Evolutionary conservation across 306 rosid species (phyloP).

Genomic region (Lathyrus tuberosus): DNA sequence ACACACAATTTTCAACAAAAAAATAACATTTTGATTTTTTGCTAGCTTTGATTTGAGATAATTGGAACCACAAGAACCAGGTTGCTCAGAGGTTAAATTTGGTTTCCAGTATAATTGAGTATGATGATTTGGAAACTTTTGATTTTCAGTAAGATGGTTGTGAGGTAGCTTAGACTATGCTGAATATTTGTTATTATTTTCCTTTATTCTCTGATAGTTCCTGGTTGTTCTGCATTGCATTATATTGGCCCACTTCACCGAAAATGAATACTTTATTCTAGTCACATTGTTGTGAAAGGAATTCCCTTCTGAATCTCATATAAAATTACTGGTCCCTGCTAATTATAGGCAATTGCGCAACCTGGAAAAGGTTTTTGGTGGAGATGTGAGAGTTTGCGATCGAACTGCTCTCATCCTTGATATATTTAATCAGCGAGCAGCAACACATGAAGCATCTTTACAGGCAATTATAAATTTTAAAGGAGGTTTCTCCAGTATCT

Average conservation of each 20-base stretch:
- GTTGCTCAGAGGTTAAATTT: slow-evolving; percentile 30
- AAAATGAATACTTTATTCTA: slow-evolving; percentile 12
- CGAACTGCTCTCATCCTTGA: slow-evolving; percentile 93
- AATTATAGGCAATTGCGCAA: slow-evolving; percentile 82
- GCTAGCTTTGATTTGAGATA: slow-evolving; percentile 28
- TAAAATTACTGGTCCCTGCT: slow-evolving; percentile 26
- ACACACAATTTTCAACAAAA: slow-evolving; percentile 11
- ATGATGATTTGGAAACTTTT: slow-evolving; percentile 17
- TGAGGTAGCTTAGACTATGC: slow-evolving; percentile 20
- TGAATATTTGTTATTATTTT: slow-evolving; percentile 9
- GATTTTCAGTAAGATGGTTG: slow-evolving; percentile 20
- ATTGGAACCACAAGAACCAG: slow-evolving; percentile 30
- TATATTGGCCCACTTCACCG: slow-evolving; percentile 25
- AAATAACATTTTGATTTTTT: not conserved
- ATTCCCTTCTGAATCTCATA: slow-evolving; percentile 29
- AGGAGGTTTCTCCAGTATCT: slow-evolving; percentile 33
- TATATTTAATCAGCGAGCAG: slow-evolving; percentile 96
- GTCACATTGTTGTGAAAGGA: slow-evolving; percentile 26
- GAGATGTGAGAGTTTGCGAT: slow-evolving; percentile 96
- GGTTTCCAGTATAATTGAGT: slow-evolving; percentile 14
- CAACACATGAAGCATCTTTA: slow-evolving; percentile 97
- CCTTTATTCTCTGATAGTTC: slow-evolving; percentile 16
- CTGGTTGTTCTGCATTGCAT: slow-evolving; percentile 7
- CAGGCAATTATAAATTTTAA: slow-evolving; percentile 57
- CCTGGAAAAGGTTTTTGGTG: slow-evolving; percentile 91